Evolutionary conservation across 179 eudicot species (phyloP), one percentile per base, ranked within the genome.

Genomic region (Corrigiola litoralis): DNA sequence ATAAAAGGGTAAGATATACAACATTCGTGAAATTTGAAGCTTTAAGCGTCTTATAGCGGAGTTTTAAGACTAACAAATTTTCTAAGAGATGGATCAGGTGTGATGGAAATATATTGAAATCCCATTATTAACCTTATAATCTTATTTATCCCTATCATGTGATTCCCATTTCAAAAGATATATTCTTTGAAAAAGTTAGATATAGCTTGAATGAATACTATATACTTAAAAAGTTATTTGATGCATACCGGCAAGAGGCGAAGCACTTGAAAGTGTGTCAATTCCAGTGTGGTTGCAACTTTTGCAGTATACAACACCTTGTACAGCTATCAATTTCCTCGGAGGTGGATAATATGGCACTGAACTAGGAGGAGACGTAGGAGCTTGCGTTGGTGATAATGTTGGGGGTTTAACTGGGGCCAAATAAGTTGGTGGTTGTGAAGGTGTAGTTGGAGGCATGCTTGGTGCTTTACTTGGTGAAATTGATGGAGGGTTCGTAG

Each of bases 301-400:
- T 72, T 87, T 85, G 81, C 88, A 87, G 40, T 71, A 87, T 21
- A 87, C 90, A 54, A 85, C 80, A 14, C 95, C 90, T 55, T 80
- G 79, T 21, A 83, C 78, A 4, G 84, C 86, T 0, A 87, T 71
- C 4, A 28, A 25, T n/a, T 73, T 73, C 66, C 81, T 69, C 0
- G 36, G 27, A 8, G 55, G 56, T 10, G 66, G 65, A 31, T 45
- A 66, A 45, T 42, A 58, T 0, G 48, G 59, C 6, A n/a, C 24
- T 33, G 74, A 75, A 5, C 23, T 58, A 1, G 73, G 74, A 14
- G 79, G 66, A 46, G 63, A 56, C 24, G 61, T 21, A 24, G 77
- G 72, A 21, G 82, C 66, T 10, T 58, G 51, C 4, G 20, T 16
- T 2, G 62, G 61, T 11, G 69, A 54, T 5, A 50, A n/a, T 5